Evolutionary conservation across 116 monocot species (phyloP), one percentile per base, ranked within the genome.

Genomic region (Phalaenopsis hybrid): DNA sequence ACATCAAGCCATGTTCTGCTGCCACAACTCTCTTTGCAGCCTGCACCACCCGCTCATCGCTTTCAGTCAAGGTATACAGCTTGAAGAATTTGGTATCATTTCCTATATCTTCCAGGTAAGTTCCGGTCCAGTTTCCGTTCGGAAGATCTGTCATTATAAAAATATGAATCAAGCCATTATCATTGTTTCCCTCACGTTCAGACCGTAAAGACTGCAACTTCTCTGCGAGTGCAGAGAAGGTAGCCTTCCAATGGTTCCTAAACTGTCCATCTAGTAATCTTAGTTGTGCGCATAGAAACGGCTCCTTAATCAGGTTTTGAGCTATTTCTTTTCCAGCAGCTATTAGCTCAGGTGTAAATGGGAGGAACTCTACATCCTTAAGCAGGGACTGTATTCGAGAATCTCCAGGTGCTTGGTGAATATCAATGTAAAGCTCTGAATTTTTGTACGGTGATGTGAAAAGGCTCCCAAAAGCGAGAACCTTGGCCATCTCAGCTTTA

Each of bases 141-240:
- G 95, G 95, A 74, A 99, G 89, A 86, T 99, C 95, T 4, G 99
- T 95, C 99, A 95, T 99, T 70, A 95, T 81, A 78, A 99, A 99
- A 31, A 99, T 92, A 86, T 87, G 65, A 46, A 99, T 78, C 7
- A 88, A 89, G 69, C 58, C 74, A 48, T 20, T 70, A 5, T 5
- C 43, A 3, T 89, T 80, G 18, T 82, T 86, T 70, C 46, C 69
- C 50, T 87, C 83, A 3, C 23, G 44, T 55, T 90, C 87, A 10
- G 78, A 44, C 44, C 85, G 79, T 70, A 93, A 41, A 46, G 90
- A 76, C 59, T 86, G 70, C 75, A 94, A 57, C 79, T 93, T 93
- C 81, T 95, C 77, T 76, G 88, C 74, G 9, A 99, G 63, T 28
- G 83, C 87, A 74, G 87, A 83, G 80, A 98, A 95, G 75, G 99